phyloP scores from a whole-genome alignment of 768 basidiomycete species.

The Agaricus blazei region DNA sequence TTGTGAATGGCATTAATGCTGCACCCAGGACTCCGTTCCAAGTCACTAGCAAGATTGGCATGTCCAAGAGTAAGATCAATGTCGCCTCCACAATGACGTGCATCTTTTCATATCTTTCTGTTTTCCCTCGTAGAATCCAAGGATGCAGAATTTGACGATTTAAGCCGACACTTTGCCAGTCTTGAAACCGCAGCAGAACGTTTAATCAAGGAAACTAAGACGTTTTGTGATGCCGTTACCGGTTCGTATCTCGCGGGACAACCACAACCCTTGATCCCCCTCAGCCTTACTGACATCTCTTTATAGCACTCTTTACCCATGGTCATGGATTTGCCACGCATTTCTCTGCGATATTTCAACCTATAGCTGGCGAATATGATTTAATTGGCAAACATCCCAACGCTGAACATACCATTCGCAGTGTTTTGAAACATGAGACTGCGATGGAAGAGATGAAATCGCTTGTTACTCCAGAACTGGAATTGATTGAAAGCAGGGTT shows the following conservation, averaged over 20 bases:
- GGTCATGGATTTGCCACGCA: conserved; percentile 61
- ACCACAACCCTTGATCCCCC: no score
- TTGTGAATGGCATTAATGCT: background rate
- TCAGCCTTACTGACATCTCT: background rate
- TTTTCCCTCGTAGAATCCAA: conserved; percentile 48
- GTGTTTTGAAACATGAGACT: conserved; percentile 65
- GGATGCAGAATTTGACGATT: conserved; percentile 91
- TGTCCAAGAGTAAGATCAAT: conserved; percentile 76
- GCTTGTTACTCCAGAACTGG: conserved; percentile 82
- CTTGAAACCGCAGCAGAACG: conserved; percentile 85
- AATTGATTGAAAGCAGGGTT: conserved; percentile 87
- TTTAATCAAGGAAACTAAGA: conserved; percentile 86
- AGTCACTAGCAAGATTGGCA: conserved; percentile 82
- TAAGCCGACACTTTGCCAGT: conserved; percentile 66
- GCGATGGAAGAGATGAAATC: conserved; percentile 80
- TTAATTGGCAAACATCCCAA: conserved; percentile 76
- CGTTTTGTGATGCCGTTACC: conserved; percentile 79
- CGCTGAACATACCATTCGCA: conserved; percentile 69
- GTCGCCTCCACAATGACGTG: background rate
- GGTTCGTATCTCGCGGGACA: conserved; percentile 35
- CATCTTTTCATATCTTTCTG: background rate
- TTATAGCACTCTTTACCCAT: conserved; percentile 58
- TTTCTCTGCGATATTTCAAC: conserved; percentile 58
- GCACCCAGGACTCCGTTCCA: conserved; percentile 81
- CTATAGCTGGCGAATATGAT: conserved; percentile 73